Evolutionary conservation across 306 rosid species (phyloP).

Genomic region (Dryas octopetala): DNA sequence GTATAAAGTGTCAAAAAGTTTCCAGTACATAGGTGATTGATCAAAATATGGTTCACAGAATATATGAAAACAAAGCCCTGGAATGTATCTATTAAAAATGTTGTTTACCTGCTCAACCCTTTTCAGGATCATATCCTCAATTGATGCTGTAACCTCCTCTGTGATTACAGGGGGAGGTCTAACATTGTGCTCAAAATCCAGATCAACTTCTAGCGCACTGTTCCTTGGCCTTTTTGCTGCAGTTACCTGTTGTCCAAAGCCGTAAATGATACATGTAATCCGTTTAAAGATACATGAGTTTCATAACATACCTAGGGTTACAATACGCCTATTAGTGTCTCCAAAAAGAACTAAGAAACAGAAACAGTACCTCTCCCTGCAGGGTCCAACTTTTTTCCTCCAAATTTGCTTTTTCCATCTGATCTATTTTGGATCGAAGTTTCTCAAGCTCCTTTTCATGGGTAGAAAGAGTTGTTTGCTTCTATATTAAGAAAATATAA

Average conservation of each 20-base stretch:
- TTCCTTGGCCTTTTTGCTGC: conserved; percentile 81
- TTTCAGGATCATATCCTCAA: conserved; percentile 77
- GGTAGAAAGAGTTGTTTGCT: conserved; percentile 54
- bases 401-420: conserved; percentile 75
- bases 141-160: conserved; percentile 75
- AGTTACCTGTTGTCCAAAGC: conserved; percentile 57
- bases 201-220: conserved; percentile 86
- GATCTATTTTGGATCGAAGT: conserved; percentile 60
- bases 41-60: neutral
- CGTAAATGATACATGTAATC: conserved; percentile 9
- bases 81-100: neutral
- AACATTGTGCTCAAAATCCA: conserved; percentile 87
- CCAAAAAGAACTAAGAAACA: neutral
- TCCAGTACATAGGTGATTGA: neutral
- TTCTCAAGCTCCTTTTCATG: conserved; percentile 62
- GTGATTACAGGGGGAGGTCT: conserved; percentile 90
- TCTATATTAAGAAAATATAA: conserved; percentile 26
- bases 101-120: conserved; percentile 72
- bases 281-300: conserved; percentile 1
- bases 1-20: neutral
- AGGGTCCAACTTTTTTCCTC: conserved; percentile 84
- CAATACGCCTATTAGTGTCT: conserved; percentile 1
- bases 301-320: neutral
- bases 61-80: neutral
- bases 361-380: conserved; percentile 81